Conservation (phyloP, 2,329 filamentous ascomycete species). For the Dactylellina leptospora region DNA sequence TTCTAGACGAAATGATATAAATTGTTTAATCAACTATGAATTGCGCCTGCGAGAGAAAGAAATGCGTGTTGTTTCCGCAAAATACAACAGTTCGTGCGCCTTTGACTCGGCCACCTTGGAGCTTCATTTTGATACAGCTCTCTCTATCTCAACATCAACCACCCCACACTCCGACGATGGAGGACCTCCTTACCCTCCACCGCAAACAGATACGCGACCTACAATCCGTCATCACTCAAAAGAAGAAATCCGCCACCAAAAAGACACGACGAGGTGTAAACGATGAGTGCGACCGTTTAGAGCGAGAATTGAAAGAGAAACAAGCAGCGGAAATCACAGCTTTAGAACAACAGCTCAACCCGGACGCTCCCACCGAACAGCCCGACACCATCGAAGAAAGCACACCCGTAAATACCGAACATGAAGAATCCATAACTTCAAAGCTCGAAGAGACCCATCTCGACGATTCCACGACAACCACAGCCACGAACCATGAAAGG, state of each 20-base stretch:
- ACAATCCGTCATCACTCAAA: constrained; percentile 84
- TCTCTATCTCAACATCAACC: background rate
- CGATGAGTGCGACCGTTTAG: constrained; percentile 76
- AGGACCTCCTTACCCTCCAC: constrained; percentile 80
- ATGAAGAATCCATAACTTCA: constrained; percentile 46
- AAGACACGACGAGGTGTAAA: constrained; percentile 79
- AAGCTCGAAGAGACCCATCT: constrained; percentile 48
- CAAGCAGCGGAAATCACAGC: constrained; percentile 70
- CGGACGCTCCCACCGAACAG: background rate
- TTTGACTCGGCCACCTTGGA: background rate
- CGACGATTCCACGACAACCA: constrained; percentile 48
- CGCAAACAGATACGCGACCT: constrained; percentile 89
- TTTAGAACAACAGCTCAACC: constrained; percentile 58
- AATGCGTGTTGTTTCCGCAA: constrained; percentile 25
- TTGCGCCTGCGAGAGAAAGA: too few species aligned
- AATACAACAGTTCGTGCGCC: constrained; percentile 29
- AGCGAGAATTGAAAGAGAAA: constrained; percentile 71
- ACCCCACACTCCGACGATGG: constrained; percentile 64
- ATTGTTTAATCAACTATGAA: too few species aligned
- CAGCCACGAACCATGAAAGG: constrained; percentile 48
- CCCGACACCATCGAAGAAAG: constrained; percentile 19
- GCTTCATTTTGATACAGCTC: background rate
- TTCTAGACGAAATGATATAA: too few species aligned
- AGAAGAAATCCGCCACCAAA: constrained; percentile 96
- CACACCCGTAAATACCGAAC: background rate